Evolutionary conservation across 352 stramenopile species (phyloP).

Genomic region (Globisporangium irregulare): DNA sequence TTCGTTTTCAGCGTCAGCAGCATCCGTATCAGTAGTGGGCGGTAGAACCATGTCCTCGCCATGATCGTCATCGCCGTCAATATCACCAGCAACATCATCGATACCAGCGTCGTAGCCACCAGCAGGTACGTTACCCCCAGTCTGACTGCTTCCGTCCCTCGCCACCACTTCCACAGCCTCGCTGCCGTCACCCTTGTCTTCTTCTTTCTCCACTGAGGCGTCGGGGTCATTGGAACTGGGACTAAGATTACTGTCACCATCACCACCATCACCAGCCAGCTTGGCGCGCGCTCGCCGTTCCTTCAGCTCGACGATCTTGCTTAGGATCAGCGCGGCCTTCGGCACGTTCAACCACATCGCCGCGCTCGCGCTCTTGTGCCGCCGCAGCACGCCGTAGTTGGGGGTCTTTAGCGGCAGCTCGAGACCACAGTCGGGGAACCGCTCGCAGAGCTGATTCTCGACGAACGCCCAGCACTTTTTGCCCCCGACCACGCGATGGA

Average conservation of each 20-base stretch:
- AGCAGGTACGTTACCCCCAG: neutral
- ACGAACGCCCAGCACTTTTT: constrained; percentile 36
- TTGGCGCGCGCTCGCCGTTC: neutral
- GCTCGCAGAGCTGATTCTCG: constrained; percentile 23
- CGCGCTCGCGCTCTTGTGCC: constrained; percentile 4
- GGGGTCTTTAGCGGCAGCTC: constrained; percentile 30
- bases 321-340: neutral
- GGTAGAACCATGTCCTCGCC: neutral
- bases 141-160: neutral
- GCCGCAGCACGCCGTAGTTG: constrained; percentile 27
- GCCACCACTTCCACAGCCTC: neutral
- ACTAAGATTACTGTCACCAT: neutral
- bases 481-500: constrained; percentile 27
- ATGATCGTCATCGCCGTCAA: neutral
- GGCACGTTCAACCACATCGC: neutral
- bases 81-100: neutral
- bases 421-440: constrained; percentile 47
- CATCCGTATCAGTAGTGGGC: neutral
- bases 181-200: neutral
- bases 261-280: neutral
- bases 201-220: neutral
- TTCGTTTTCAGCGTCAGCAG: neutral
- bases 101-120: neutral
- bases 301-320: constrained; percentile 5
- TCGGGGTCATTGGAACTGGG: neutral